phyloP scores from a whole-genome alignment of 768 basidiomycete species.

The Hygrocybe coccinea region DNA sequence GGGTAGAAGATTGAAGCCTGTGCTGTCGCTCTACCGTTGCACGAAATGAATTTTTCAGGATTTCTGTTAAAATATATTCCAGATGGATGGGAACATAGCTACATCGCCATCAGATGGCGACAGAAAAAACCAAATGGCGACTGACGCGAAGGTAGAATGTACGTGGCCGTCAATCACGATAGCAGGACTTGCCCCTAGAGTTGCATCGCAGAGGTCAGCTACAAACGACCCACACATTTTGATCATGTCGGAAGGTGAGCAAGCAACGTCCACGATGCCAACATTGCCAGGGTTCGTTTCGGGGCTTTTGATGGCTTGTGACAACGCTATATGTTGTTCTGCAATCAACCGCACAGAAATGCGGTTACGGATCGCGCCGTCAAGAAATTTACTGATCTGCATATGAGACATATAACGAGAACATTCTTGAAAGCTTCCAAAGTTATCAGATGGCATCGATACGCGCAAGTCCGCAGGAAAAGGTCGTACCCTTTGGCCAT shows the following conservation, averaged over 20 bases:
- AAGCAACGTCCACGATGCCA: constrained; percentile 70
- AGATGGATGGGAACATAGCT: constrained; percentile 88
- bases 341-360: constrained; percentile 86
- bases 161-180: constrained; percentile 66
- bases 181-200: constrained; percentile 65
- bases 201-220: constrained; percentile 76
- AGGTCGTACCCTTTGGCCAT: constrained; percentile 78
- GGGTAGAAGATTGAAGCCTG: constrained; percentile 35
- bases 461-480: constrained; percentile 4
- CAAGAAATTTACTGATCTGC: constrained; percentile 76
- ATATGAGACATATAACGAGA: constrained; percentile 75
- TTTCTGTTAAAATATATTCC: constrained; percentile 87
- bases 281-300: constrained; percentile 39
- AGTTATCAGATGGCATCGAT: neutral
- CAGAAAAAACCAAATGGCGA: constrained; percentile 11
- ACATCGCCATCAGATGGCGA: constrained; percentile 9
- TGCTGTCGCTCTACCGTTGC: constrained; percentile 78
- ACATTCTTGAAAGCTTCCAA: constrained; percentile 75
- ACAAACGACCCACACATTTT: constrained; percentile 81
- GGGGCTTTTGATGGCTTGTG: constrained; percentile 54
- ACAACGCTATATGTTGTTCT: constrained; percentile 85
- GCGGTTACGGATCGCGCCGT: constrained; percentile 79
- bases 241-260: constrained; percentile 71
- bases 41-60: constrained; percentile 87
- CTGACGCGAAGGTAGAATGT: constrained; percentile 76